Evolutionary conservation across 1,284 basidiomycete species (phyloP).

Genomic region (Dichomitus squalens): DNA sequence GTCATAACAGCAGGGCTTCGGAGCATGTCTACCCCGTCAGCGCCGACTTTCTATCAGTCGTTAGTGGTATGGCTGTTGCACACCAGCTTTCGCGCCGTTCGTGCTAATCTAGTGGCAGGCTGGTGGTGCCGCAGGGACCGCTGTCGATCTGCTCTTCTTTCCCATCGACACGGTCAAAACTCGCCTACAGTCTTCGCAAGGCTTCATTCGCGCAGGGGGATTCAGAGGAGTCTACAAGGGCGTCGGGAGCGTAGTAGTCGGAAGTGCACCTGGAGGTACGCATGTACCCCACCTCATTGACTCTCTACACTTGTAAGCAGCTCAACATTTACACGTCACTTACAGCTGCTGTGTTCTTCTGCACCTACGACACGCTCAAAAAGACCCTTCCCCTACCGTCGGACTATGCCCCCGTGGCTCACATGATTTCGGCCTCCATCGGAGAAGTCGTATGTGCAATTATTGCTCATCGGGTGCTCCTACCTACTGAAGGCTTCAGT

Average conservation of each 20-base stretch:
- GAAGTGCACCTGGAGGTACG: conserved; percentile 94
- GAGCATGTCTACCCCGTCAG: conserved; percentile 18
- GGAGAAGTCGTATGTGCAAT: conserved; percentile 77
- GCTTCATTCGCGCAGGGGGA: conserved; percentile 86
- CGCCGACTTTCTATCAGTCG: conserved; percentile 33
- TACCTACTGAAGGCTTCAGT: conserved; percentile 28
- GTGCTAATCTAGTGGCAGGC: conserved; percentile 50
- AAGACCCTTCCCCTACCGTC: conserved; percentile 60
- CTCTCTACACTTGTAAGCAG: too few relatives aligned
- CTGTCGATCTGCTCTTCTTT: conserved; percentile 94
- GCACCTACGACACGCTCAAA: conserved; percentile 92
- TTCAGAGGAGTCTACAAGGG: conserved; percentile 94
- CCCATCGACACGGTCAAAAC: conserved; percentile 98
- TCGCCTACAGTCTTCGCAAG: conserved; percentile 86
- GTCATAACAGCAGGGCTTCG: not conserved
- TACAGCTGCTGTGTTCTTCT: conserved; percentile 92
- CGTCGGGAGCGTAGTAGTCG: conserved; percentile 92
- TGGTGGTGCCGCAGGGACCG: conserved; percentile 85
- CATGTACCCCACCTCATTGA: not conserved
- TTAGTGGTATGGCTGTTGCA: conserved; percentile 27
- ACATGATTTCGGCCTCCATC: conserved; percentile 80
- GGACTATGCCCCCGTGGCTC: conserved; percentile 68
- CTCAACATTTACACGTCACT: too few relatives aligned
- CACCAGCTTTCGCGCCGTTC: not conserved
- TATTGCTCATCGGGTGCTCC: conserved; percentile 18